Percentiles rank a stretch among this genome's conserved stretches.
phyloP scores from a whole-genome alignment of 768 basidiomycete species.

The Russula ochroleuca region DNA sequence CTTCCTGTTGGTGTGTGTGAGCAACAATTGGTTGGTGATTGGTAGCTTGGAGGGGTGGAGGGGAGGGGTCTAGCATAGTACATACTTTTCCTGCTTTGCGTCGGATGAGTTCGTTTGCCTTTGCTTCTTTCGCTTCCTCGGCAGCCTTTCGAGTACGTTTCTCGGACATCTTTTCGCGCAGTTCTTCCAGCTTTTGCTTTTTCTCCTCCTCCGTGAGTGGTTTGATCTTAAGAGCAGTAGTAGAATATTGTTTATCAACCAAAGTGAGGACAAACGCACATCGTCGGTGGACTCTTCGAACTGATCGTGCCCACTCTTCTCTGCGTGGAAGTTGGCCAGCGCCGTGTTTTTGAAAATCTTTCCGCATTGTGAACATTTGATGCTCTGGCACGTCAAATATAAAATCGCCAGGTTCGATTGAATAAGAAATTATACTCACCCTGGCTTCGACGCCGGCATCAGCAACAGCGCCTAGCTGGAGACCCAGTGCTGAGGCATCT shows the following conservation, averaged over 20 bases:
- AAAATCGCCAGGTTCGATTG: neutral
- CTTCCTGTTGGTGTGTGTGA: constrained; percentile 47
- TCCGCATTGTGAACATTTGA: constrained; percentile 78
- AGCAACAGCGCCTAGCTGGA: constrained; percentile 37
- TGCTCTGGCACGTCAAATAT: constrained; percentile 47
- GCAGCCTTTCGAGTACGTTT: constrained; percentile 72
- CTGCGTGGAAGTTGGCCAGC: constrained; percentile 88
- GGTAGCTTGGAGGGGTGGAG: too few relatives aligned
- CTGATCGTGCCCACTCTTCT: constrained; percentile 91
- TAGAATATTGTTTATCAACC: neutral
- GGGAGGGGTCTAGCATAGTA: neutral
- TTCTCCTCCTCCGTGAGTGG: constrained; percentile 95
- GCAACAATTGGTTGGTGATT: neutral
- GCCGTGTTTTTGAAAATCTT: constrained; percentile 86
- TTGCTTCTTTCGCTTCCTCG: constrained; percentile 67
- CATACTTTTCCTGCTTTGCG: constrained; percentile 80
- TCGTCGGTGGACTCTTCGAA: constrained; percentile 97
- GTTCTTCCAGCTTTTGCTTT: constrained; percentile 70
- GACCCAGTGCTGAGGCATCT: constrained; percentile 57
- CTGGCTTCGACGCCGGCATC: constrained; percentile 58
- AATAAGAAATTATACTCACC: constrained; percentile 37
- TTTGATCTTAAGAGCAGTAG: constrained; percentile 56
- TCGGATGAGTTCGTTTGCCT: constrained; percentile 71
- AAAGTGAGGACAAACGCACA: constrained; percentile 40
- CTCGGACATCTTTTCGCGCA: constrained; percentile 71